Evolutionary conservation across 495 filamentous ascomycete genomes (phyloP).

Genomic region (Tetracladium marchalianum): DNA sequence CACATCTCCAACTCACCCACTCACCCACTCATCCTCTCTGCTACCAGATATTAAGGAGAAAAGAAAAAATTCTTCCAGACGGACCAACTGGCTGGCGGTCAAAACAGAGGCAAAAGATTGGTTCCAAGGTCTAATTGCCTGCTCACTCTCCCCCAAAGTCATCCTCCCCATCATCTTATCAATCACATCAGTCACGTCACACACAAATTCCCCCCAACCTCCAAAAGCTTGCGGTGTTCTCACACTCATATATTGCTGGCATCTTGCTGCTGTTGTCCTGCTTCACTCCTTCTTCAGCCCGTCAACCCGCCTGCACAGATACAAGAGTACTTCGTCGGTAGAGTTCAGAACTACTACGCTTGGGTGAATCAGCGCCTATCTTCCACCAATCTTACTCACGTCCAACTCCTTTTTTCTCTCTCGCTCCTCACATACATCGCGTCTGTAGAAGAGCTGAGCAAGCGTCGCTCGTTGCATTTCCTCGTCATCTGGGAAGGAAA

Average conservation of each 20-base stretch:
- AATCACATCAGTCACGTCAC: slow-evolving; percentile 1
- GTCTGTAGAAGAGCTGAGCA: neutral
- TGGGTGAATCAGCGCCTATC: neutral
- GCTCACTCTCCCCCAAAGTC: neutral
- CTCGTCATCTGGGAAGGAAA: neutral
- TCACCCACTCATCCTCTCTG: neutral
- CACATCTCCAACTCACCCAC: neutral
- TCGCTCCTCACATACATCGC: neutral
- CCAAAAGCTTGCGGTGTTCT: neutral
- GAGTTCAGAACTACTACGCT: no score
- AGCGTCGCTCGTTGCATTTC: slow-evolving; percentile 4
- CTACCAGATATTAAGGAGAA: neutral
- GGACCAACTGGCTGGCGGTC: neutral
- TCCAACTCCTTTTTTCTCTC: slow-evolving; percentile 7
- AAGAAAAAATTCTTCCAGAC: neutral
- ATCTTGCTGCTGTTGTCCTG: no score
- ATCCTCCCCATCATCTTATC: slow-evolving; percentile 1
- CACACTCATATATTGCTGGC: no score
- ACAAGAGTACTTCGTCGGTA: no score
- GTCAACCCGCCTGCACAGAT: no score
- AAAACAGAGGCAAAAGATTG: no score
- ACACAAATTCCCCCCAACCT: neutral
- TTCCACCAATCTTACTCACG: slow-evolving; percentile 11
- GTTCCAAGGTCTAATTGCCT: neutral
- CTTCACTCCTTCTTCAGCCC: no score